Conservation (phyloP, 2,329 filamentous ascomycete genomes). For the Cordyceps cateniannulata region DNA sequence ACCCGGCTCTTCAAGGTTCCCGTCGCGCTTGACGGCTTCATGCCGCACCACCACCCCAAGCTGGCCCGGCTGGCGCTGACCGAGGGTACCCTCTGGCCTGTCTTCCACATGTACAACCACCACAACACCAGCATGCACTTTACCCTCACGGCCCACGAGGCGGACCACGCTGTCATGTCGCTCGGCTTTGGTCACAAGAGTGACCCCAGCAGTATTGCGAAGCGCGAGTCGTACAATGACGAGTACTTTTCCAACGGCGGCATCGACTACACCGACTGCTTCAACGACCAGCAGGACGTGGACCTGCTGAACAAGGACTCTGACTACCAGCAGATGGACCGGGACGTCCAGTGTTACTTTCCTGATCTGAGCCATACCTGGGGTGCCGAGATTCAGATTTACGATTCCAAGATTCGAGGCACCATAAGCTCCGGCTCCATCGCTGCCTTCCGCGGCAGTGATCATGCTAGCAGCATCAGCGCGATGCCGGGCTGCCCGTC, state of each 20-base stretch:
- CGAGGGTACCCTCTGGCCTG: neutral
- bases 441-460: neutral
- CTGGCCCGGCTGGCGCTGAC: neutral
- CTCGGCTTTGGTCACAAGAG: neutral
- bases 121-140: neutral
- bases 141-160: neutral
- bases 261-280: neutral
- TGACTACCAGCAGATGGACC: neutral
- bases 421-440: neutral
- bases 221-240: neutral
- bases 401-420: neutral
- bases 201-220: neutral
- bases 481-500: neutral
- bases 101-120: neutral
- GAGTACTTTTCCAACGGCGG: neutral
- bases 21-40: neutral
- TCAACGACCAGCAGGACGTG: neutral
- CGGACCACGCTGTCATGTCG: neutral
- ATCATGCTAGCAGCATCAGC: neutral
- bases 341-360: neutral
- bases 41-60: neutral
- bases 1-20: neutral
- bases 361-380: neutral
- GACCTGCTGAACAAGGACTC: neutral
- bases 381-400: neutral